Evolutionary conservation across 1,284 basidiomycete genomes (phyloP), one percentile per base, ranked within the genome.

Genomic region (Leccinum solheimii): DNA sequence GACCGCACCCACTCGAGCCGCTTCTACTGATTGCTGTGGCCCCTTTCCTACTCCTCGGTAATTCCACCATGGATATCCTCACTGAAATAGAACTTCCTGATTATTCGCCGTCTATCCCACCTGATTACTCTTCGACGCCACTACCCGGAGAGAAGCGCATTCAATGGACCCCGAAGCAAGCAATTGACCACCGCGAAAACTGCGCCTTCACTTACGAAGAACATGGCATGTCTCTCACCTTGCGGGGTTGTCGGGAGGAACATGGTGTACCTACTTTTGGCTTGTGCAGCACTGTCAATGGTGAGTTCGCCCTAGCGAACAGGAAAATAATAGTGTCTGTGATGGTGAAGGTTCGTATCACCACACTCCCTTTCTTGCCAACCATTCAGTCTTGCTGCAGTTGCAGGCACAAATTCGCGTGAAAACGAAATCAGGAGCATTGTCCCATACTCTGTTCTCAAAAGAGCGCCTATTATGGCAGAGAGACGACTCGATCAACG

Each of bases 381-480:
- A 14, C 54, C 38, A 45, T 43, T 53, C 62, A 32, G 66, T 56
- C 48, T 56, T 30, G 52, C 27, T 58, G 19, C 59, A 88, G 86
- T 65, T 88, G n/a, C 77, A 81, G 60, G 85, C 83, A 21, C 80
- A 77, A 64, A 70, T 87, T 56, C 76, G 79, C 49, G 66, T 81
- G 8, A 81, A 81, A 61, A 74, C 75, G 16, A 77, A 76, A 30
- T 71, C 78, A 0, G 72, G 72, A 16, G 70, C 76, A 1, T 69
- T 68, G 2, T 65, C 66, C 2, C 70, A 83, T 13, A 58, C 82
- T 21, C 70, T 73, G n/a, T 68, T 72, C 48, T 72, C 72, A 70
- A 59, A 68, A 73, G 57, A 72, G 56, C 27, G 76, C 57, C 70
- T 68, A 2, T 68, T 87, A 4, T 87, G 85, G 85, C 75, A 69